Evolutionary conservation across 352 stramenopile species (phyloP).

Genomic region (Lagenidium giganteum): DNA sequence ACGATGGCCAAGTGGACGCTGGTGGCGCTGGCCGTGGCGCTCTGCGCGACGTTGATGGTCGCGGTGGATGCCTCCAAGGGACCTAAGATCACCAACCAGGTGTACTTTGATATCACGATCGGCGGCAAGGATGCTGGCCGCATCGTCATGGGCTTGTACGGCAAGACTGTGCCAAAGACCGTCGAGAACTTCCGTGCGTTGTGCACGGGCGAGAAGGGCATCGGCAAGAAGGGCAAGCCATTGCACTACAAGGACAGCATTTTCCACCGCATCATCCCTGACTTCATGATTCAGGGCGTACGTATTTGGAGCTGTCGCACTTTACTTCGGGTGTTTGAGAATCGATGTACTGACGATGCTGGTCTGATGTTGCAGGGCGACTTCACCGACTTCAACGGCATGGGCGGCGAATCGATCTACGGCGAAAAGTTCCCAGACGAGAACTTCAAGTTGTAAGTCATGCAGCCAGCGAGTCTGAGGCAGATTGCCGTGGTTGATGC

Average conservation of each 20-base stretch:
- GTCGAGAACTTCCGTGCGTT: conserved; percentile 68
- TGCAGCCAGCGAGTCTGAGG: conserved; percentile 8
- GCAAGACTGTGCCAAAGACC: conserved; percentile 84
- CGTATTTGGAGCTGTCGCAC: conserved; percentile 3
- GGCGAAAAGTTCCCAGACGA: conserved; percentile 75
- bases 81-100: conserved; percentile 86
- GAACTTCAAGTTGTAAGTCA: conserved; percentile 80
- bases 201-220: conserved; percentile 69
- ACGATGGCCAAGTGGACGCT: conserved; percentile 43
- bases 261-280: conserved; percentile 98
- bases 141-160: conserved; percentile 83
- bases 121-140: conserved; percentile 78
- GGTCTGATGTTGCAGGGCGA: conserved; percentile 34
- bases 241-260: conserved; percentile 95
- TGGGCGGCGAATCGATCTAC: conserved; percentile 77
- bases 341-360: no score
- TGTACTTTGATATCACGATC: conserved; percentile 97
- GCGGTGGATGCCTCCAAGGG: conserved; percentile 31
- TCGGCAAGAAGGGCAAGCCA: conserved; percentile 91
- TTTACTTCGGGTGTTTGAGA: neutral
- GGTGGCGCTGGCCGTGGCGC: conserved; percentile 22
- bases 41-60: conserved; percentile 34
- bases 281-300: conserved; percentile 89
- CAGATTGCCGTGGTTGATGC: neutral
- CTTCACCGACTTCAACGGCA: conserved; percentile 76